Conservation (phyloP, 2,329 filamentous ascomycete species). For the Ceratocystis albifundus region DNA sequence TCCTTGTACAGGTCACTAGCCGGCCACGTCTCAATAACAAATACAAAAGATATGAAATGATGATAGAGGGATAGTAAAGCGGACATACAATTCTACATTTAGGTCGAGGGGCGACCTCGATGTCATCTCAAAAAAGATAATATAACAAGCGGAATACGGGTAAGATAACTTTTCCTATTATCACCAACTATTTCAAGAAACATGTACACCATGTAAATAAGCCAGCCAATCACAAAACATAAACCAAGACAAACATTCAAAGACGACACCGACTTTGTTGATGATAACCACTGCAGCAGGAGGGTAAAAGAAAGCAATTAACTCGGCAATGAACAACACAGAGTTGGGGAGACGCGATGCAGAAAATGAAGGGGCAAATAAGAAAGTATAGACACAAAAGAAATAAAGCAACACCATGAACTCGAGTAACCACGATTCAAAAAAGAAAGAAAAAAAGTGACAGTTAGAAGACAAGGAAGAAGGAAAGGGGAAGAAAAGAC, state of each 20-base stretch:
- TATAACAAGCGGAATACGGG: too few species aligned
- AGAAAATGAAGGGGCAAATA: background rate
- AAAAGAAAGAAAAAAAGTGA: background rate
- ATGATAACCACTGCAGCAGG: background rate
- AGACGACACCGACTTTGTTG: too few species aligned
- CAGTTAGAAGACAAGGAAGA: background rate
- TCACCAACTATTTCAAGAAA: too few species aligned
- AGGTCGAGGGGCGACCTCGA: too few species aligned
- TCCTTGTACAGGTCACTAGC: too few species aligned
- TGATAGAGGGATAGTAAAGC: too few species aligned
- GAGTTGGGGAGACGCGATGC: background rate
- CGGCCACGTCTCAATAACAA: too few species aligned
- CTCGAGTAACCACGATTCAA: background rate
- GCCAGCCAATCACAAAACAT: background rate
- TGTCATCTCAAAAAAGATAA: too few species aligned
- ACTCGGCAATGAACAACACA: background rate
- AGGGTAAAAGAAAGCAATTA: background rate
- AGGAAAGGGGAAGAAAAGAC: background rate
- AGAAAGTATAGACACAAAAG: background rate
- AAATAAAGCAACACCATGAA: slow-evolving; percentile 4
- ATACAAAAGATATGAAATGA: too few species aligned
- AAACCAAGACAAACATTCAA: background rate
- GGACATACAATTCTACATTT: too few species aligned
- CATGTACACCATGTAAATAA: background rate
- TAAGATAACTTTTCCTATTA: too few species aligned